Base-by-base conservation (phyloP, 176 grass and related monocot genomes). In the Miscanthus lutarioriparius region DNA sequence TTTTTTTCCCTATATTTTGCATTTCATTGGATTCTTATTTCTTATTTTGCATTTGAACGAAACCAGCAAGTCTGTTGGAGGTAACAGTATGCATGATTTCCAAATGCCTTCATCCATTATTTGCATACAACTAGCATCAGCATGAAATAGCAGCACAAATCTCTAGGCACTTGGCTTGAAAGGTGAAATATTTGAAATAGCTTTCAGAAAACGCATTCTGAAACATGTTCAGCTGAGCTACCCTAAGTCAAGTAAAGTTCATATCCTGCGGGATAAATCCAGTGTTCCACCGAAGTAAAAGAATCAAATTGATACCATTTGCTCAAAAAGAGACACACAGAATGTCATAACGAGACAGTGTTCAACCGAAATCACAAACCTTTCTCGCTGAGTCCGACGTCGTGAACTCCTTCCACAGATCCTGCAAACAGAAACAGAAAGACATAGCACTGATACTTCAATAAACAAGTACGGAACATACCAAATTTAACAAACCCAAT, bases 321-420 rank as follows among this genome's bases (percentile, higher is more conserved):
- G 35, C 44, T 61, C 1, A 10, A 84, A 70, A 41, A 17, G 7
- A 56, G 10, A 4, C 4, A 4, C 4, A 0, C 20, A 36, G 13
- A 25, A 45, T 35, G 70, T 15, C 72, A 15, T 48, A 25, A 65
- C 10, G 17, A 15, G 27, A 48, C 3, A 32, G 44, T 47, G 44
- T 14, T 47, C 45, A 4, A 15, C 1, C 45, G 14, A 48, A 48
- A 74, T 77, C 44, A 27, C 8, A 71, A 65, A 97, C 94, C 94
- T 92, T 85, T 89, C 90, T 94, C 15, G 92, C 94, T 14, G 83
- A 76, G 8, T 92, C 94, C 44, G 94, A 88, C 25, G 90, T 89
- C 12, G 83, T 41, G 5, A 97, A 97, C 25, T 92, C 85, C 80
- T 94, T 88, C 90, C 92, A 92, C 28, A 97, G 67, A 90, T 97